Base-by-base conservation (phyloP, 441 rosid genomes). In the Gossypium schwendimanii region DNA sequence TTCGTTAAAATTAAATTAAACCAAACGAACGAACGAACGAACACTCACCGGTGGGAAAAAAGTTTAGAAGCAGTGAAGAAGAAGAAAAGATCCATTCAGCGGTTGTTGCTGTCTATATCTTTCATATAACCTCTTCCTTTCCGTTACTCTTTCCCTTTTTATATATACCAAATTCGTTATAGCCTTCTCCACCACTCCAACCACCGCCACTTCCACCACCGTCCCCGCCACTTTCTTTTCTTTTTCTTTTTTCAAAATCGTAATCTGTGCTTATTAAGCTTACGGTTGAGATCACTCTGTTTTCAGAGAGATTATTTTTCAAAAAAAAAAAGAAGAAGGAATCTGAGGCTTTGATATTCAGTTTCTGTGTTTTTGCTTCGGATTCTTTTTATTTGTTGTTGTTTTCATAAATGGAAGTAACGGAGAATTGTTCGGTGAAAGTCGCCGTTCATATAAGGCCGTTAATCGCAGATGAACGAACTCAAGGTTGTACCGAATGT, bases 381-480 rank as follows among this genome's bases (percentile, higher is more conserved):
- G 36, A 49, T 61, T 18, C 64, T 50, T 39, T 12, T 10, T 28
- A 2, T 28, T 21, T 58, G 26, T 55, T 33, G 7, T 20, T 28
- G 12, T 57, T 15, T 15, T 45, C 62, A 3, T 15, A 21, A 15
- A 78, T 81, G 87, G 85, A 45, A 73, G 77, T 83, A 61, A 59
- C 82, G 26, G 88, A 84, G 80, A 82, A 71, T 61, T 87, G 91
- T 65, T 78, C 74, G 49, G 91, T 89, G 4, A 87, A 89, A 73
- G 94, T 89, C 11, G 90, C 94, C 18, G 86, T 89, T 65, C 85
- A 86, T 18, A 69, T 89, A 21, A 87, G 94, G 61, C 94, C 94
- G 7, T 79, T 89, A 67, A 85, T 87, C 74, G 90, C 83, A 57
- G 91, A 89, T 15, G 94, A 89, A 74, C 79, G 83, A 41, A 66